Evolutionary conservation across 345 rosid genomes (phyloP).

Genomic region (Alliaria petiolata): DNA sequence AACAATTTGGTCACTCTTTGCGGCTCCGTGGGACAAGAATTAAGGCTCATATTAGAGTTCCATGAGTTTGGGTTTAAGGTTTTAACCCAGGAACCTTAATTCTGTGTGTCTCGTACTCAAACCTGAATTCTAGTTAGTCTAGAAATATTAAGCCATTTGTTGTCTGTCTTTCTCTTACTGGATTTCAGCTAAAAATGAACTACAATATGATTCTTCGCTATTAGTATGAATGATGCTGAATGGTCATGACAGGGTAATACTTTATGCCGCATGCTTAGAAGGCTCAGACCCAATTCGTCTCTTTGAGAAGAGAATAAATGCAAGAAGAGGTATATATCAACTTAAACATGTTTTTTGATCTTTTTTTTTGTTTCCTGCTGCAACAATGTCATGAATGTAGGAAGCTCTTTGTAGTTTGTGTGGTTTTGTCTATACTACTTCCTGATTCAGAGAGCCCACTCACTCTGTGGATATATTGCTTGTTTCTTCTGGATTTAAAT

Average conservation of each 20-base stretch:
- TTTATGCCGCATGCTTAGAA: slow-evolving; percentile 89
- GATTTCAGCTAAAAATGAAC: background rate
- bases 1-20: background rate
- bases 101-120: background rate
- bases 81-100: background rate
- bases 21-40: background rate
- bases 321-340: slow-evolving; percentile 61
- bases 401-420: background rate
- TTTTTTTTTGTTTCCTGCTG: background rate
- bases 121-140: background rate
- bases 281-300: slow-evolving; percentile 92
- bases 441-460: background rate
- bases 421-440: background rate
- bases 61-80: slow-evolving; percentile 6
- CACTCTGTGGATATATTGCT: background rate
- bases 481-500: background rate
- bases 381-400: background rate
- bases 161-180: no score
- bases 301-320: slow-evolving; percentile 84
- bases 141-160: background rate
- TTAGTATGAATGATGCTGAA: background rate
- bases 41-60: background rate
- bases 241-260: slow-evolving; percentile 46
- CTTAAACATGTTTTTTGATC: background rate
- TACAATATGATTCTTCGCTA: background rate